phyloP scores from a whole-genome alignment of 352 stramenopile genomes.

The Pythium brachiatum region DNA sequence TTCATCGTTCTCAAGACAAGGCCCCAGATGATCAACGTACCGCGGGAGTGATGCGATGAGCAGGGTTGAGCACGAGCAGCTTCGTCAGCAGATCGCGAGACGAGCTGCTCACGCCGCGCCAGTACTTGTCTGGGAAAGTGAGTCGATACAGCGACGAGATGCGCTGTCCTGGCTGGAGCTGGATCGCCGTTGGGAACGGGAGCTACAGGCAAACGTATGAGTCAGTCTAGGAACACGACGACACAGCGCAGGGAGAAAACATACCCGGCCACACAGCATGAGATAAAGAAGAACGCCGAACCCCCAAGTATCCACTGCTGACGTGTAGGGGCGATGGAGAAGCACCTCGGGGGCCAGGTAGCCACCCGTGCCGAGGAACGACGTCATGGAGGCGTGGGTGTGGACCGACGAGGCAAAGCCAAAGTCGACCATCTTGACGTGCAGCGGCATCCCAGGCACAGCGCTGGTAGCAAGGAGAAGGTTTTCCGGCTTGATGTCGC shows the following conservation, averaged over 20 bases:
- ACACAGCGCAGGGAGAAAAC: neutral
- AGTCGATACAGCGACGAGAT: constrained; percentile 63
- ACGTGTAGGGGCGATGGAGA: constrained; percentile 93
- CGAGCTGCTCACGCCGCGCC: constrained; percentile 51
- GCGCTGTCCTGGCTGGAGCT: constrained; percentile 59
- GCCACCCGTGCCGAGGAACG: constrained; percentile 82
- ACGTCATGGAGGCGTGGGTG: constrained; percentile 52
- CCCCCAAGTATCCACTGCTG: constrained; percentile 96
- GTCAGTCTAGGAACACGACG: neutral
- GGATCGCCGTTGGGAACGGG: constrained; percentile 58
- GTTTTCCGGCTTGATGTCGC: constrained; percentile 79
- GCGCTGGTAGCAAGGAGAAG: constrained; percentile 50
- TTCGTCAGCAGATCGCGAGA: constrained; percentile 59
- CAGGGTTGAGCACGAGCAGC: constrained; percentile 61
- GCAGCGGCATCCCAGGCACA: constrained; percentile 27
- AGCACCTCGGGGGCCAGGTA: constrained; percentile 99
- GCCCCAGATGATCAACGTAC: constrained; percentile 7
- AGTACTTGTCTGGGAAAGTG: constrained; percentile 76
- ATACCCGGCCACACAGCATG: constrained; percentile 94
- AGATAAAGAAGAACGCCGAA: constrained; percentile 97
- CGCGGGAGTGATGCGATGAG: constrained; percentile 42
- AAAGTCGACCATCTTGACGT: constrained; percentile 99
- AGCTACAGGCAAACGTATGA: constrained; percentile 28
- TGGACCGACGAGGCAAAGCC: constrained; percentile 93
- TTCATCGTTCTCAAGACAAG: neutral